These are phyloP conservation scores for Davidsoniella australis DNA, from an alignment of 2,329 filamentous ascomycete genomes.

Conservation along the genomic window DNA sequence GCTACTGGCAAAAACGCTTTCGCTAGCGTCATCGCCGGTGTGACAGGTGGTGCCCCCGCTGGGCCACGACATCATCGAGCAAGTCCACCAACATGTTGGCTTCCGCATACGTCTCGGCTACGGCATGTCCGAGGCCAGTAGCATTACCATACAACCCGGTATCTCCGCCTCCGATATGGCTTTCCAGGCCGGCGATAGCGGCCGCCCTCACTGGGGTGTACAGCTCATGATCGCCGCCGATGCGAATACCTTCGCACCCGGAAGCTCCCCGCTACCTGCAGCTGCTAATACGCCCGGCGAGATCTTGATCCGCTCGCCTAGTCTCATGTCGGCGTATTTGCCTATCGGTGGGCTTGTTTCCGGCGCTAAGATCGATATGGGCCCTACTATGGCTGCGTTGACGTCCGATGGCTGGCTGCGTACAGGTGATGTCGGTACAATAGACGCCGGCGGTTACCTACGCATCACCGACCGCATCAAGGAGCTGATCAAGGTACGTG, in stretches of 20 bases:
- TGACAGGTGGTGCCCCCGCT: constrained; percentile 48
- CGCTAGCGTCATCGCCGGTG: constrained; percentile 33
- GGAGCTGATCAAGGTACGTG: constrained; percentile 46
- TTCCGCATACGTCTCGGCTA: constrained; percentile 41
- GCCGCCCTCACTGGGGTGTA: constrained; percentile 48
- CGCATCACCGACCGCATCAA: constrained; percentile 58
- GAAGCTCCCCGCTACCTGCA: constrained; percentile 11
- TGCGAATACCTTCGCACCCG: constrained; percentile 18
- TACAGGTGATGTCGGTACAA: constrained; percentile 52
- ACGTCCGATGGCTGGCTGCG: constrained; percentile 48
- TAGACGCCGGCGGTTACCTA: constrained; percentile 36
- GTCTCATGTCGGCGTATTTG: constrained; percentile 53
- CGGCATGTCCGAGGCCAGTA: constrained; percentile 60
- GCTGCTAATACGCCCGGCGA: constrained; percentile 39
- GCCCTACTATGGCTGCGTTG: constrained; percentile 21
- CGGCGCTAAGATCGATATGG: constrained; percentile 20
- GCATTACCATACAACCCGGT: constrained; percentile 42
- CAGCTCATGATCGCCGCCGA: constrained; percentile 46
- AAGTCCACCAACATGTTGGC: constrained; percentile 44
- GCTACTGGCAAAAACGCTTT: constrained; percentile 33
- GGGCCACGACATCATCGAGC: constrained; percentile 33
- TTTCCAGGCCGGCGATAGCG: constrained; percentile 39
- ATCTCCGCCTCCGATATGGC: constrained; percentile 28
- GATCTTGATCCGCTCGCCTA: constrained; percentile 46
- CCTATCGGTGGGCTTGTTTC: constrained; percentile 28